Base-by-base conservation (phyloP, 2,329 filamentous ascomycete genomes). In the Ceratocystis colombiana region DNA sequence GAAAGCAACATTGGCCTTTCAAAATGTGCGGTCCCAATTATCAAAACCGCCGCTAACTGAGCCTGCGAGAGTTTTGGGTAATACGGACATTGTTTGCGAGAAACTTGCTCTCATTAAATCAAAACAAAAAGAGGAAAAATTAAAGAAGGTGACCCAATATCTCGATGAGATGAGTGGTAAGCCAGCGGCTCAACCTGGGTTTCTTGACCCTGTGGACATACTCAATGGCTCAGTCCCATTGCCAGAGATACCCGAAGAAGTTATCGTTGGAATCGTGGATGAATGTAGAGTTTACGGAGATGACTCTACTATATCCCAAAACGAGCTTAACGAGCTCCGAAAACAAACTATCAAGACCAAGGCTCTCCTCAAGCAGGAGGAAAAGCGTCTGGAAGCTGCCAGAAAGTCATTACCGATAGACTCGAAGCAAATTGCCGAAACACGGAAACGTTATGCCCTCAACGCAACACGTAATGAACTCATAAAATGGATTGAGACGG, bases 401-500 rank as follows among this genome's bases (percentile, higher is more conserved):
- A 79, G 76, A 68, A 72, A 75, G 62, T 73, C 73, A 53, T 73
- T 74, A 5, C 73, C 76, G 20, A 71, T 73, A 53, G 73, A 75
- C 17, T 63, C 68, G 10, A 64, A 66, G 22, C 33, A 62, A 17
- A 66, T 67, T 64, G 70, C 72, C 10, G 72, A 74, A 15, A 70
- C 71, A 64, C 73, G 76, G 17, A 82, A 80, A 68, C 70, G 84
- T 2, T 76, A 78, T 61, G 85, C 85, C 15, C 74, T 88, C 8
- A 79, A 78, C 53, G 75, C 75, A 6, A 82, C 84, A 10, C 79
- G 85, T 17, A 80, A 81, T 64, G 82, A 83, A 68, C 77, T 88
- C 63, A 87, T 88, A 67, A 77, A 74, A 66, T 88, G 85, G 85
- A 86, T 88, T 66, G 85, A 88, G 72, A 76, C 75, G 4, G 85